phyloP scores from a whole-genome alignment of 352 stramenopile genomes.

The Pythium chondricola region DNA sequence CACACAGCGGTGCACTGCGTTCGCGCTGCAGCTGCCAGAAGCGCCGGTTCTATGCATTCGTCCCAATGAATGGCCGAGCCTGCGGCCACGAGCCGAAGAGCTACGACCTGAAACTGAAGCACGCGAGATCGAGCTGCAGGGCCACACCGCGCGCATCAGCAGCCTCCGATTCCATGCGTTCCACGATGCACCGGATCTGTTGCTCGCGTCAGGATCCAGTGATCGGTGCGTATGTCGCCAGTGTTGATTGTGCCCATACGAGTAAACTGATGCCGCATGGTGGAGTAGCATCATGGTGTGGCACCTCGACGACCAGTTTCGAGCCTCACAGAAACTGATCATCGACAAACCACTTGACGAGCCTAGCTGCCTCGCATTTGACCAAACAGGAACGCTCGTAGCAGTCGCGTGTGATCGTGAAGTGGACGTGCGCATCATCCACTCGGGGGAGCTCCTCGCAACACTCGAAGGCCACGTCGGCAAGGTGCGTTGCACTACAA shows the following conservation, averaged over 20 bases:
- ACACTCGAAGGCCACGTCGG: constrained; percentile 70
- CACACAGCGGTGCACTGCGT: constrained; percentile 19
- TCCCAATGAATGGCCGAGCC: constrained; percentile 15
- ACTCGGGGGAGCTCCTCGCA: constrained; percentile 42
- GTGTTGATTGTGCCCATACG: not conserved
- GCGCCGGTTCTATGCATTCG: constrained; percentile 41
- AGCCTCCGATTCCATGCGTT: constrained; percentile 31
- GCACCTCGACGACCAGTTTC: constrained; percentile 28
- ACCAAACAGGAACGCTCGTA: constrained; percentile 53
- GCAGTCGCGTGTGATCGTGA: constrained; percentile 41
- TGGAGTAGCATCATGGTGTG: constrained; percentile 58
- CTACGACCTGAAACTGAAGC: constrained; percentile 19
- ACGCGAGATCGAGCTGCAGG: constrained; percentile 43
- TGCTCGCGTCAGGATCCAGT: constrained; percentile 52
- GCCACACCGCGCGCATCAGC: constrained; percentile 37
- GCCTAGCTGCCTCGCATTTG: constrained; percentile 49
- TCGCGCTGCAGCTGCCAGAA: constrained; percentile 41
- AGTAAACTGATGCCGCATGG: not conserved
- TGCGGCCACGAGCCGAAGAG: constrained; percentile 4
- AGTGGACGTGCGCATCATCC: constrained; percentile 53
- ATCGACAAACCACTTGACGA: constrained; percentile 34
- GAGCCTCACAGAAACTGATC: constrained; percentile 30
- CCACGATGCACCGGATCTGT: constrained; percentile 12
- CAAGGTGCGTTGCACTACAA: constrained; percentile 20
- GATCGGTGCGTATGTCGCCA: constrained; percentile 39